Percentiles rank a stretch among this genome's conserved stretches.
phyloP scores from a whole-genome alignment of 2,329 filamentous ascomycete genomes.

The Phoma herbarum region DNA sequence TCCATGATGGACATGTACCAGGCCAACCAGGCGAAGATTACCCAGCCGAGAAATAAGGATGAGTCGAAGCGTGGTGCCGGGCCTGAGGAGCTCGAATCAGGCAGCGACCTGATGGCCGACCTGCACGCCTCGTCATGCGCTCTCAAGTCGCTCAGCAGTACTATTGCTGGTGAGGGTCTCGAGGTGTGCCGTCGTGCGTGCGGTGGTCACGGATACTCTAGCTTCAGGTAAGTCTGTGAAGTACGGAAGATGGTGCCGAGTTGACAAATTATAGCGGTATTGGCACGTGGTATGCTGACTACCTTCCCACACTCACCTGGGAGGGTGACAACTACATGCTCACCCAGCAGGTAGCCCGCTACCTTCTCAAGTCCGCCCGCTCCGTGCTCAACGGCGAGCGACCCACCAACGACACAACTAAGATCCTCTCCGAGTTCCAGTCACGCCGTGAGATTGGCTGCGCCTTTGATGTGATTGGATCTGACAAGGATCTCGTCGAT shows the following conservation, averaged over 20 bases:
- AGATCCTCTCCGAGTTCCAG: constrained; percentile 71
- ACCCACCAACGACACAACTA: constrained; percentile 72
- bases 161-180: constrained; percentile 76
- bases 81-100: constrained; percentile 72
- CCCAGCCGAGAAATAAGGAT: constrained; percentile 44
- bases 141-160: constrained; percentile 76
- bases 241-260: constrained; percentile 6
- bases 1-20: constrained; percentile 78
- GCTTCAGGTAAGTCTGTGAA: constrained; percentile 61
- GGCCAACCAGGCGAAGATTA: constrained; percentile 75
- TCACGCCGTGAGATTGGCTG: constrained; percentile 73
- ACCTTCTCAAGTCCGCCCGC: constrained; percentile 78
- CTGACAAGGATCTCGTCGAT: constrained; percentile 73
- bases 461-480: constrained; percentile 76
- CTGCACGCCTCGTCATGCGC: constrained; percentile 80
- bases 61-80: constrained; percentile 63
- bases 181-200: constrained; percentile 79
- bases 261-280: constrained; percentile 64
- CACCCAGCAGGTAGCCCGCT: constrained; percentile 79
- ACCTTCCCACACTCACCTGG: constrained; percentile 75
- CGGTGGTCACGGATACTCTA: constrained; percentile 79
- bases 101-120: constrained; percentile 74
- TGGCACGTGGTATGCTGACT: constrained; percentile 77
- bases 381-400: constrained; percentile 71
- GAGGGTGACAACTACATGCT: constrained; percentile 87